A percentile compares a stretch with the other conserved stretches of the same genome.
These are phyloP conservation scores for Debaryomyces sp. DNA, from an alignment of 1,139 yeast species.

Conservation along the genomic window DNA sequence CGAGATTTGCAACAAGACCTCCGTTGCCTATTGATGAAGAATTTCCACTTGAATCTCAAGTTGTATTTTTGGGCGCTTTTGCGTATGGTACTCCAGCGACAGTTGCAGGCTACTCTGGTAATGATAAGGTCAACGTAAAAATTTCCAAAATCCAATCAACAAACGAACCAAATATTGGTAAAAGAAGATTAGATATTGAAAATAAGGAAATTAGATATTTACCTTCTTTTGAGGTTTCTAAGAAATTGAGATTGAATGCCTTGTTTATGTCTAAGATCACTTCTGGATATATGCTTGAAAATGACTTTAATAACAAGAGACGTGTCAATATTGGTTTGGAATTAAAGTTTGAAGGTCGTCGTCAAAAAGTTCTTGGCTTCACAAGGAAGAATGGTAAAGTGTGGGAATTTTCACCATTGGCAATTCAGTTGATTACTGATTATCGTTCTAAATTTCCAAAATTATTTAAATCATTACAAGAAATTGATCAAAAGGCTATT, in stretches of 20 bases:
- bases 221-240: constrained; percentile 70
- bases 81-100: constrained; percentile 88
- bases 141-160: constrained; percentile 51
- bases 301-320: constrained; percentile 44
- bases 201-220: constrained; percentile 56
- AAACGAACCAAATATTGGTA: constrained; percentile 67
- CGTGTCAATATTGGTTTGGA: constrained; percentile 81
- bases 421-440: constrained; percentile 64
- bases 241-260: constrained; percentile 58
- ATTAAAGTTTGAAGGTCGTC: constrained; percentile 77
- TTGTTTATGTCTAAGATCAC: constrained; percentile 77
- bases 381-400: constrained; percentile 66
- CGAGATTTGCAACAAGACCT: constrained; percentile 69
- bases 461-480: constrained; percentile 50
- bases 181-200: constrained; percentile 60
- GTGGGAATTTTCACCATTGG: constrained; percentile 86
- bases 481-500: constrained; percentile 24
- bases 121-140: constrained; percentile 55
- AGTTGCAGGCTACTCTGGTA: constrained; percentile 63
- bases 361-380: constrained; percentile 86
- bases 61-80: constrained; percentile 82
- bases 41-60: constrained; percentile 72
- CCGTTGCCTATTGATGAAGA: constrained; percentile 82
- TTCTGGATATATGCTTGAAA: constrained; percentile 66
- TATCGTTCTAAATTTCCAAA: constrained; percentile 65